Base-by-base conservation (phyloP, 805 yeast species). In the Candida cerambycidarum region DNA sequence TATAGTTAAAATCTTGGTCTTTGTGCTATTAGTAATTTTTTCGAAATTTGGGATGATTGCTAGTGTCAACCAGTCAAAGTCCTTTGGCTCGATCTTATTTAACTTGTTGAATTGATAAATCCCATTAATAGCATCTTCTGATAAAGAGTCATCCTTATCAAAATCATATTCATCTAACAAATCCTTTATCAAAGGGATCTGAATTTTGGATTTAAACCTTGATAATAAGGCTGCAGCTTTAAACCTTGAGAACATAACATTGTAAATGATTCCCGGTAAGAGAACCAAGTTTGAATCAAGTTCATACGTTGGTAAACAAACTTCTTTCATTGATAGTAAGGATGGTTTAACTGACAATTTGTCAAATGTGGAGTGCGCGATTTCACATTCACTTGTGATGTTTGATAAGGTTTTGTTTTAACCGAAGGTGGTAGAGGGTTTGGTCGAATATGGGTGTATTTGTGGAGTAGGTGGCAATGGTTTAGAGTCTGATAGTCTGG, bases 211-310 rank as follows among this genome's bases (percentile, higher is more conserved):
- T 36, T 65, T 56, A 54, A 63, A 78, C 19, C 75, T 64, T 16
- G 69, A 62, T 32, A 80, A 58, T 14, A 80, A 57, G 3, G 71
- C 64, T 9, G 74, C 67, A 1, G 80, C 83, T 39, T 71, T 69
- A 41, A 65, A 60, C 41, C 72, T 63, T 13, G 72, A 58, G 41
- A 80, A 74, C 1, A 78, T 65, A n/a, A 82, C 77, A 43, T 78
- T 74, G 59, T 82, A 82, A 17, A 80, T 67, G 31, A 82, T 75
- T 0, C 86, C 86, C 1, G 89, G 87, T 7, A 82, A 53, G 23
- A 80, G 68, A 11, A 82, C 78, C 40, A 69, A 54, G 46, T 67
- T 62, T 32, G 74, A 67, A 48, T 71, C 75, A 16, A 71, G 50
- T 37, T 59, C 63, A 53, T 69, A 69, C 32, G 65, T 62, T 38